Evolutionary conservation across 2,329 filamentous ascomycete genomes (phyloP).

Genomic region (Microdochium nivale): DNA sequence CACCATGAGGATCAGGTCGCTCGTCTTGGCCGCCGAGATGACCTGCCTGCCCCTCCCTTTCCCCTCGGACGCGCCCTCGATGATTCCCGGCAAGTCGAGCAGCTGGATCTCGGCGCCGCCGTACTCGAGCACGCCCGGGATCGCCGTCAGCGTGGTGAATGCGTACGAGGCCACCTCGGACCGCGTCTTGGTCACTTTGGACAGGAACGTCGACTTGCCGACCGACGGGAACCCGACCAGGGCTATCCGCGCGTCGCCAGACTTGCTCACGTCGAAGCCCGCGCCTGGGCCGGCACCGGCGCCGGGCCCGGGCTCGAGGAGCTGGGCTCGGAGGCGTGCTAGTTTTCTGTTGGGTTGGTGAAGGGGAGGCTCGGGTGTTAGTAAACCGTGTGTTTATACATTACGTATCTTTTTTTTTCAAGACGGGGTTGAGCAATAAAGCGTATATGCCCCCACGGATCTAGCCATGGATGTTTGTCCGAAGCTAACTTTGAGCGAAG

Average conservation of each 20-base stretch:
- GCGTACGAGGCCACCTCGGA: constrained; percentile 94
- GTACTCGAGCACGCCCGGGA: constrained; percentile 95
- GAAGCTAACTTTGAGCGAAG: background rate
- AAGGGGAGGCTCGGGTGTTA: background rate
- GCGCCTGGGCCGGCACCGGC: constrained; percentile 68
- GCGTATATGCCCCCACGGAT: too few species aligned
- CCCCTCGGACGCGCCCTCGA: constrained; percentile 90
- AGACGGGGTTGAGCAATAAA: too few species aligned
- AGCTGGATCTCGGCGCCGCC: constrained; percentile 97
- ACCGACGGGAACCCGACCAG: constrained; percentile 98
- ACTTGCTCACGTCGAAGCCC: constrained; percentile 93
- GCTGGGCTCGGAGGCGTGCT: constrained; percentile 84
- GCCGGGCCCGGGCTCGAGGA: constrained; percentile 81
- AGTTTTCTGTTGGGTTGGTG: constrained; percentile 61
- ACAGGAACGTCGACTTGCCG: constrained; percentile 97
- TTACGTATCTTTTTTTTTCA: too few species aligned
- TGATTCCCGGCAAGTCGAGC: constrained; percentile 94
- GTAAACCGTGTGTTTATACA: too few species aligned
- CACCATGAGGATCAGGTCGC: constrained; percentile 94
- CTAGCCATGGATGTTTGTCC: background rate
- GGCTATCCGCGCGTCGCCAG: constrained; percentile 91
- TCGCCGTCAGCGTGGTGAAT: constrained; percentile 95
- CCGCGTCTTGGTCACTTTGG: constrained; percentile 96
- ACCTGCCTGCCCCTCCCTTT: constrained; percentile 95
- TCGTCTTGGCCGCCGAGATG: constrained; percentile 96